These are phyloP conservation scores for Hyphopichia pseudoburtonii DNA, from an alignment of 1,139 yeast species.

Conservation along the genomic window DNA sequence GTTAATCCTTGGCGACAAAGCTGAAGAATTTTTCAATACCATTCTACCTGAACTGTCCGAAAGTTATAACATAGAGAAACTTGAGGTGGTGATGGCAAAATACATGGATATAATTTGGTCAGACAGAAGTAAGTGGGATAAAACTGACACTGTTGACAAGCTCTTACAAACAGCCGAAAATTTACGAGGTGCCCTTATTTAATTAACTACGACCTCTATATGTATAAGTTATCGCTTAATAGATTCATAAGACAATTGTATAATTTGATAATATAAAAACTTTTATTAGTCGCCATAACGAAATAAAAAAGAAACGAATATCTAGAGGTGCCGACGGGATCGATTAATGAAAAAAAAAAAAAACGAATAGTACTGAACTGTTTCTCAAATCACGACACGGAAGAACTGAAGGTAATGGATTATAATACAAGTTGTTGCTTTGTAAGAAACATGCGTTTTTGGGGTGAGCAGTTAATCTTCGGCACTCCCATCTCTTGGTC, in stretches of 20 bases:
- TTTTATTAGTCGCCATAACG: no score
- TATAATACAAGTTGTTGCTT: neutral
- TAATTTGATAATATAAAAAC: no score
- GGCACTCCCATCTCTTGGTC: conserved; percentile 97
- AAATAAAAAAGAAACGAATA: no score
- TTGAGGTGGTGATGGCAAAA: conserved; percentile 73
- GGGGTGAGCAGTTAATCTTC: conserved; percentile 53
- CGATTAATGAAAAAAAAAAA: no score
- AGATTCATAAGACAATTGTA: no score
- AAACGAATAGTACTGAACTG: no score
- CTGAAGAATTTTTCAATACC: conserved; percentile 17
- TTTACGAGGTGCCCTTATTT: no score
- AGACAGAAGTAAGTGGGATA: conserved; percentile 66
- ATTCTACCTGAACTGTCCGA: conserved; percentile 40
- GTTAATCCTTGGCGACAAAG: conserved; percentile 15
- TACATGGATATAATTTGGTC: conserved; percentile 77
- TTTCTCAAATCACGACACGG: no score
- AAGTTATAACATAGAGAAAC: conserved; percentile 59
- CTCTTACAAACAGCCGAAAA: conserved; percentile 24
- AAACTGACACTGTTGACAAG: conserved; percentile 39
- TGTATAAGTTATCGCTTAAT: no score
- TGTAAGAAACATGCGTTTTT: neutral
- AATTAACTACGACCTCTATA: no score
- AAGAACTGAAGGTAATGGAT: no score
- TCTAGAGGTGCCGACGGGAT: no score